Evolutionary conservation across 2,329 filamentous ascomycete genomes (phyloP), one percentile per base, ranked within the genome.

Genomic region (Claviceps pazoutovae): DNA sequence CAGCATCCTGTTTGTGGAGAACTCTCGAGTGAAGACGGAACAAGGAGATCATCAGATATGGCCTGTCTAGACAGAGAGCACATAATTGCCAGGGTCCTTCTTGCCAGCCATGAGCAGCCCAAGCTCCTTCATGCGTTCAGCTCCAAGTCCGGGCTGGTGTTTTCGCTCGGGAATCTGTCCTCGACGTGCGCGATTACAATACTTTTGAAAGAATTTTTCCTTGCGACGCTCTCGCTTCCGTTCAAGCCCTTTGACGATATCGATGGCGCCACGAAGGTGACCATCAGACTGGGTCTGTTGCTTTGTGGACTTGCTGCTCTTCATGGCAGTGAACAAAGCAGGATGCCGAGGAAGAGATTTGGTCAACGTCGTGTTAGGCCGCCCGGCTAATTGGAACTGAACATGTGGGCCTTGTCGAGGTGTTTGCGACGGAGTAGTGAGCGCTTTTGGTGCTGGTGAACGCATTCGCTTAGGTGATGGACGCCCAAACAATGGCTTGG

Each of bases 221-320:
- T 86, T 89, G 59, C 93, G 86, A 57, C 93, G 83, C 71, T 93
- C 87, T 26, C 90, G 84, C 72, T 95, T 97, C 68, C 87, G 84
- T 71, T 98, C 93, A 1, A 98, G 78, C 8, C 93, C 93, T 67
- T 95, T 95, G 68, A 96, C 87, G 55, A 96, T 98, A 67, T 97
- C 93, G 58, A 98, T 94, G 38, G 93, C 90, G n/a, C 89, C 88
- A 56, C 93, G 86, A 9, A 88, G 79, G 56, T 93, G 88, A 43
- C 80, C 71, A 49, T 83, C 76, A 48, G 63, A 62, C 5, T 64
- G 59, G 36, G 61, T 56, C 7, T 55, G 53, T 16, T 57, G 54
- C 53, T 70, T 68, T 53, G 61, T 56, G 50, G 69, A 61, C 50
- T 72, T 67, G 56, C 63, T 60, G 55, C 74, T 67, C 60, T 74